Conservation (phyloP, 306 rosid species). For the Lablab purpureus region DNA sequence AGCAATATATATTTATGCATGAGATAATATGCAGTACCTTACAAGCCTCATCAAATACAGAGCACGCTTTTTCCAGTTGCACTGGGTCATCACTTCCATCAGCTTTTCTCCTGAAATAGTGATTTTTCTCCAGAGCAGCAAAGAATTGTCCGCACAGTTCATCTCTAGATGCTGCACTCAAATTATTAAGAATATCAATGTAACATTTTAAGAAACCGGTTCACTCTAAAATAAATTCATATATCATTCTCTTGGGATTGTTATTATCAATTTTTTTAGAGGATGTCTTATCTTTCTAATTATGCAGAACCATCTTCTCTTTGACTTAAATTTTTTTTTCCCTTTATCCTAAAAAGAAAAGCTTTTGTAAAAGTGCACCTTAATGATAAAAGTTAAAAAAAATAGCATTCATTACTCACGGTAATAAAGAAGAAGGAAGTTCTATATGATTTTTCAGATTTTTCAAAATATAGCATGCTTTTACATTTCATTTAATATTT, state of each 20-base stretch:
- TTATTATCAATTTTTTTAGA: background rate
- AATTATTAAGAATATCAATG: slow-evolving; percentile 40
- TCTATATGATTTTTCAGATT: background rate
- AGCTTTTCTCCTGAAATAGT: slow-evolving; percentile 62
- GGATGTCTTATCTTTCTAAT: background rate
- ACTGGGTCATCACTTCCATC: slow-evolving; percentile 80
- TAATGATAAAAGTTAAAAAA: background rate
- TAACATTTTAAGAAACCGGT: background rate
- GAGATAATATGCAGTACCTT: slow-evolving; percentile 57
- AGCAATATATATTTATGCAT: slow-evolving; percentile 18
- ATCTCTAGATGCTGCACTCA: slow-evolving; percentile 75
- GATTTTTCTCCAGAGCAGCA: slow-evolving; percentile 77
- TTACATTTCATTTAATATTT: background rate
- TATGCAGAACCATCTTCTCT: background rate
- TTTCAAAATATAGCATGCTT: background rate
- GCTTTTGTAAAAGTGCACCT: background rate
- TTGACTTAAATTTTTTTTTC: background rate
- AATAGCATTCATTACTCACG: background rate
- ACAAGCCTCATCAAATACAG: slow-evolving; percentile 66
- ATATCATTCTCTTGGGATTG: background rate
- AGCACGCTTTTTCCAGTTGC: slow-evolving; percentile 80
- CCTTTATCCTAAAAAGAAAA: background rate
- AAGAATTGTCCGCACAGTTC: slow-evolving; percentile 83
- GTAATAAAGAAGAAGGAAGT: background rate
- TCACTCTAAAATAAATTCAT: background rate